Base-by-base conservation (phyloP, 202 grass and related monocot genomes). In the Brachypodium distachyon region DNA sequence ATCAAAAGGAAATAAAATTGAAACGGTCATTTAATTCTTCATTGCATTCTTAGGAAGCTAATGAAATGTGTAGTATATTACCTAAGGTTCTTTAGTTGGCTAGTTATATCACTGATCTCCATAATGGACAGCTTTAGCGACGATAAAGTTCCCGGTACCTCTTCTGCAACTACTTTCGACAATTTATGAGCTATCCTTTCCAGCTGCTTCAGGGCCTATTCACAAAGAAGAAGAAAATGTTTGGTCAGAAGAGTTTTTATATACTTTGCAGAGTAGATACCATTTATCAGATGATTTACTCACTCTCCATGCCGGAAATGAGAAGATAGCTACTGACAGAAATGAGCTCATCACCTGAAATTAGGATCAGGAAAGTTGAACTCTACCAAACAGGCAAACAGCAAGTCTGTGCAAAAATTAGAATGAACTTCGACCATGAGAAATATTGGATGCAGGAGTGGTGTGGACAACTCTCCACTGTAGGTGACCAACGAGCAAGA, bases 61-160 rank as follows among this genome's bases (percentile, higher is more conserved):
- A 57, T 47, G 28, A 66, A 33, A 61, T 60, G n/a, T n/a, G n/a
- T n/a, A n/a, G n/a, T n/a, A n/a, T n/a, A n/a, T 72, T 77, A 88
- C 82, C 70, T 88, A 51, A 88, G 29, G 14, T 75, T 83, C 7
- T 79, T 82, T 39, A 92, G 55, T 7, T 88, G 78, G 55, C 51
- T 79, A 22, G 74, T 92, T 50, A 92, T 77, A 83, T 92, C 82
- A 85, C 47, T 83, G n/a, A 88, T 85, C 79, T 91, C 82, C 82
- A 88, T 25, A 69, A 81, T 47, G 25, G 85, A 85, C 7, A 88
- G 74, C 74, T 88, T 88, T 16, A 83, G 68, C 65, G 74, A 79
- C 52, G 74, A 79, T 16, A 92, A 34, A 50, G 74, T 85, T 56
- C 78, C 85, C 29, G 62, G 74, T 66, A 82, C 70, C 72, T 85